These are phyloP conservation scores for Calycina marina DNA, from an alignment of 2,329 filamentous ascomycete genomes.

Conservation along the genomic window DNA sequence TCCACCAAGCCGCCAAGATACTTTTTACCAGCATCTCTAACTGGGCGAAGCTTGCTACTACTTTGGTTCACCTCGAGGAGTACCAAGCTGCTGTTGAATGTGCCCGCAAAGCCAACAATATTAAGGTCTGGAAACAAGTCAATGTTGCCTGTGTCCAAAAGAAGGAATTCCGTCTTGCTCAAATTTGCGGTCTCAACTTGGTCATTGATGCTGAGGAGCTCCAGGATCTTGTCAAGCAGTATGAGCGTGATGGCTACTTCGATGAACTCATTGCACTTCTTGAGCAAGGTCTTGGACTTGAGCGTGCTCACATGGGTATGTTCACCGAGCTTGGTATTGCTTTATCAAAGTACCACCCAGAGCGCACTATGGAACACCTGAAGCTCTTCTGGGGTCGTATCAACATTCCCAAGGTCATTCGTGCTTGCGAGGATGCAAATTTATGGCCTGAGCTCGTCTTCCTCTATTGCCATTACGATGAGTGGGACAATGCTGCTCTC, in stretches of 20 bases:
- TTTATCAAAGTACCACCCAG: slow-evolving; percentile 85
- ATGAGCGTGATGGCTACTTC: slow-evolving; percentile 94
- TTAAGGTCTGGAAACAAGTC: slow-evolving; percentile 98
- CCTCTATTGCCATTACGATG: slow-evolving; percentile 95
- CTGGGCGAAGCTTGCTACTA: slow-evolving; percentile 98
- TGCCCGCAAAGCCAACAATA: slow-evolving; percentile 95
- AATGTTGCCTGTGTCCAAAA: slow-evolving; percentile 92
- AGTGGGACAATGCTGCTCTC: slow-evolving; percentile 92
- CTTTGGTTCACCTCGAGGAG: slow-evolving; percentile 82
- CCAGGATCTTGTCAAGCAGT: slow-evolving; percentile 84
- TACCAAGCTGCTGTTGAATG: slow-evolving; percentile 97
- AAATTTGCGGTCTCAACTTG: slow-evolving; percentile 96
- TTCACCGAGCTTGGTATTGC: slow-evolving; percentile 91
- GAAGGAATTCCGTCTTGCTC: slow-evolving; percentile 97
- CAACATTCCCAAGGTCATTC: slow-evolving; percentile 95
- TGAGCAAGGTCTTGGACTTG: slow-evolving; percentile 86
- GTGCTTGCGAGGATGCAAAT: slow-evolving; percentile 83
- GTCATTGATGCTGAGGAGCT: slow-evolving; percentile 97
- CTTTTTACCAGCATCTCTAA: slow-evolving; percentile 98
- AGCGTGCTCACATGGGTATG: slow-evolving; percentile 75
- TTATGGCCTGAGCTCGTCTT: slow-evolving; percentile 97
- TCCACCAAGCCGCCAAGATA: slow-evolving; percentile 94
- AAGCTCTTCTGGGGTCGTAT: slow-evolving; percentile 97
- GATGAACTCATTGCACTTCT: slow-evolving; percentile 92
- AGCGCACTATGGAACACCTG: slow-evolving; percentile 94